Evolutionary conservation across 2,329 filamentous ascomycete species (phyloP), one percentile per base, ranked within the genome.

Genomic region (Aspergillus sp.): DNA sequence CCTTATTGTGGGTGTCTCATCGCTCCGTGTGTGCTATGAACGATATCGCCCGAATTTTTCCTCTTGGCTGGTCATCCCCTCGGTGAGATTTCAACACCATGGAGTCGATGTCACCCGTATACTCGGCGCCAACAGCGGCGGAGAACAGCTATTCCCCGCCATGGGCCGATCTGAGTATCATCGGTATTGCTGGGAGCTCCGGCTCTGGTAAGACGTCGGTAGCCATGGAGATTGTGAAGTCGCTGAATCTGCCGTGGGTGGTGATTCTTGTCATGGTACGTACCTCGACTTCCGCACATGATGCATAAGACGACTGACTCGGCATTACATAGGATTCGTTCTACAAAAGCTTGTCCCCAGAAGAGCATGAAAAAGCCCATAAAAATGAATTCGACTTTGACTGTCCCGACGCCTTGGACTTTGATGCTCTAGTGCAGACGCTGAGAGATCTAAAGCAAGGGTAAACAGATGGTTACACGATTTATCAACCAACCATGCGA

Each of bases 151-250:
- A 97, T 74, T 88, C 87, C 57, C 94, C 94, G 55, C 94, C 94
- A 71, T 99, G 94, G 94, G 89, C 89, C 47, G 89, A 97, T 73
- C 86, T 96, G 63, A 93, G 89, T 75, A 96, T 99, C 65, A 96
- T 99, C 69, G 94, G 91, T 47, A 88, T 99, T 63, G 93, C 94
- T 59, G 94, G 94, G 35, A 94, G 90, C 73, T 97, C 93, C 24
- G 94, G 94, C 40, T 97, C 93, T 22, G 86, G 93, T 52, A 99
- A 99, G 79, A 96, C 93, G 6, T 96, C 92, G 6, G 77, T 99
- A 49, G 92, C 94, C 30, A 83, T 95, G 69, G 90, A 93, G 58
- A 96, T 99, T 62, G 89, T 97, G 59, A 87, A 83, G 64, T 87
- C 89, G 65, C 77, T 99, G 63, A 96, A 94, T 73, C 77, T 99